Conservation (phyloP, 2,329 filamentous ascomycete genomes). For the Chaetomium sp. region DNA sequence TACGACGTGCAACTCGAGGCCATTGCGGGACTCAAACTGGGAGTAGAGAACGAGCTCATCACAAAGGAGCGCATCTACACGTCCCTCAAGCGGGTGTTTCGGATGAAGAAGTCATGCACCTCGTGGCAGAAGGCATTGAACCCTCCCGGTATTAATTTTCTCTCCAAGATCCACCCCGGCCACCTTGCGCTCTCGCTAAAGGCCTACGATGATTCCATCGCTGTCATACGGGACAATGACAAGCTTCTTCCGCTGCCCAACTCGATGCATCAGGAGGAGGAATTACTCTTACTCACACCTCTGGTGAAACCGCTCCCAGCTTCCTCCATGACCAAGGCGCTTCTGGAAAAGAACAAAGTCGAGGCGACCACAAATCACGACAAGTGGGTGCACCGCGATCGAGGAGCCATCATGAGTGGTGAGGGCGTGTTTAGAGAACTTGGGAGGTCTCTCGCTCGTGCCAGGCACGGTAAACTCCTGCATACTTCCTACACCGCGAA, state of each 20-base stretch:
- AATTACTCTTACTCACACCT: conserved; percentile 85
- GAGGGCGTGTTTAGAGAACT: conserved; percentile 91
- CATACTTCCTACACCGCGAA: conserved; percentile 96
- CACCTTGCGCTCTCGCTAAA: conserved; percentile 80
- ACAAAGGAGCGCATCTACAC: conserved; percentile 76
- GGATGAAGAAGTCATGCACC: conserved; percentile 81
- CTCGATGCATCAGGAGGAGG: conserved; percentile 80
- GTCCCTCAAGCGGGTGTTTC: conserved; percentile 76
- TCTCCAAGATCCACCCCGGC: conserved; percentile 78
- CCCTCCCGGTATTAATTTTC: conserved; percentile 73
- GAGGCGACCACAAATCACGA: conserved; percentile 51
- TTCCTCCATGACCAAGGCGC: conserved; percentile 75
- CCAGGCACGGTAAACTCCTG: conserved; percentile 80
- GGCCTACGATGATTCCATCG: conserved; percentile 91
- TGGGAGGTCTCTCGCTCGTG: conserved; percentile 81
- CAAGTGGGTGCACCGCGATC: conserved; percentile 59
- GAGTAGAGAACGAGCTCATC: conserved; percentile 88
- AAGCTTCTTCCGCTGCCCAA: conserved; percentile 80
- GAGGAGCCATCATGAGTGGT: conserved; percentile 77
- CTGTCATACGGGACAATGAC: conserved; percentile 87
- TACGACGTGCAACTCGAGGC: conserved; percentile 90
- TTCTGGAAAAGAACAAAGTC: conserved; percentile 57
- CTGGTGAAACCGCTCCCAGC: conserved; percentile 90
- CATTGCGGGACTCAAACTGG: conserved; percentile 84
- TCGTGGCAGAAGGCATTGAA: conserved; percentile 92